Evolutionary conservation across 1,284 basidiomycete genomes (phyloP).

Genomic region (Fomitopsis schrenkii): DNA sequence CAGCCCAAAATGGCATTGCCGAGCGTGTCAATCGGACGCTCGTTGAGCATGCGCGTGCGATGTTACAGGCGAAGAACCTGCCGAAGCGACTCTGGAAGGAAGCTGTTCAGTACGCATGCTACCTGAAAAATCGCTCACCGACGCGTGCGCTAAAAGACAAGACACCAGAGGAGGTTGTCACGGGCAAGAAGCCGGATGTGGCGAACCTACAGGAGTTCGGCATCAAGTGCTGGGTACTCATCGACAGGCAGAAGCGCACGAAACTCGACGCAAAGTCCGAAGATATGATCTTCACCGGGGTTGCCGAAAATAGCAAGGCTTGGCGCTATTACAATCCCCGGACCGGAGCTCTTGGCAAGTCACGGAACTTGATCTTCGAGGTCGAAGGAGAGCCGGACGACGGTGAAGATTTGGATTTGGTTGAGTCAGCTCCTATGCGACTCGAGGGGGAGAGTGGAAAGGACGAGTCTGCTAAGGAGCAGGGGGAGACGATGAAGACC

Average conservation of each 20-base stretch:
- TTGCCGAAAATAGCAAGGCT: conserved; percentile 14
- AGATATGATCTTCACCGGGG: conserved; percentile 11
- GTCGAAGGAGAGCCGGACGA: neutral
- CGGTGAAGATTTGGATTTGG: conserved; percentile 1
- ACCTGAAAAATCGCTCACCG: conserved; percentile 22
- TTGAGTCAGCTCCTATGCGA: neutral
- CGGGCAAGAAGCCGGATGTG: conserved; percentile 13
- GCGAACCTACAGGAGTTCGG: conserved; percentile 10
- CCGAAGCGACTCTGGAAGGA: conserved; percentile 24
- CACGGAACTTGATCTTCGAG: conserved; percentile 7
- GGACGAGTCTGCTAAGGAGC: conserved; percentile 1
- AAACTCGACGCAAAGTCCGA: conserved; percentile 12
- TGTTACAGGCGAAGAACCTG: conserved; percentile 17
- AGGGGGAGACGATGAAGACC: neutral
- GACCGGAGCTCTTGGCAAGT: conserved; percentile 5
- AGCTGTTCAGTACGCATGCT: conserved; percentile 18
- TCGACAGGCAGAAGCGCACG: neutral
- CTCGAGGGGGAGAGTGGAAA: conserved; percentile 12
- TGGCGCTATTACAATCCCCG: conserved; percentile 12
- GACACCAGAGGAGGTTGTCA: conserved; percentile 15
- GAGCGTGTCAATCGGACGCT: conserved; percentile 27
- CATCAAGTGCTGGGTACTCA: conserved; percentile 6
- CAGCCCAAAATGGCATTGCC: conserved; percentile 33
- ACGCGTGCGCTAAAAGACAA: conserved; percentile 5
- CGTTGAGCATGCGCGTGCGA: conserved; percentile 7